Evolutionary conservation across 345 rosid species (phyloP).

Genomic region (Salix purpurea): DNA sequence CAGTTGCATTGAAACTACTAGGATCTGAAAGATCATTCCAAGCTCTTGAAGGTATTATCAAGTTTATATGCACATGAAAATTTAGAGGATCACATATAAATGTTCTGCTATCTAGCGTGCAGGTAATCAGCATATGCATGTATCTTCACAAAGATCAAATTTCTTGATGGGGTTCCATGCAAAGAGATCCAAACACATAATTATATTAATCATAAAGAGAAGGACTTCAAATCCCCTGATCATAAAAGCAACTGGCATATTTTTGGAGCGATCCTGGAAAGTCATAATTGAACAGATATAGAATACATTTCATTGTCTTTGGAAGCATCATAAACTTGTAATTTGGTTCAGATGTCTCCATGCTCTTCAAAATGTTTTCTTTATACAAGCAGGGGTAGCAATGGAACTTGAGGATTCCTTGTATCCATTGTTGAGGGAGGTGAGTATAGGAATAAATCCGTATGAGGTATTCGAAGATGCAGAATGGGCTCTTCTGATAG

Average conservation of each 20-base stretch:
- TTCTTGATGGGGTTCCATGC: background rate
- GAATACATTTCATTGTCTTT: no score
- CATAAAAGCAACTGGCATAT: background rate
- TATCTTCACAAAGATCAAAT: background rate
- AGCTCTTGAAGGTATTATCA: slow-evolving; percentile 82
- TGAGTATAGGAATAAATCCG: slow-evolving; percentile 72
- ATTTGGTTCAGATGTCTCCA: background rate
- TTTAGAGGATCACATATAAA: background rate
- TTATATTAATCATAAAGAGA: background rate
- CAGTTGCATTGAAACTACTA: slow-evolving; percentile 76
- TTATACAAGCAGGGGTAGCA: slow-evolving; percentile 64
- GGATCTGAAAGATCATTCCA: slow-evolving; percentile 90
- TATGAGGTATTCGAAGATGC: slow-evolving; percentile 88
- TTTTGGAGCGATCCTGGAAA: background rate
- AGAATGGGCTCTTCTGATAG: slow-evolving; percentile 94
- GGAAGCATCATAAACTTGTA: background rate
- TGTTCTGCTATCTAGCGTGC: background rate
- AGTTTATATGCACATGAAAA: background rate
- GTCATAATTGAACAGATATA: background rate
- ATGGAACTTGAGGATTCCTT: slow-evolving; percentile 99
- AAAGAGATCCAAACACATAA: background rate
- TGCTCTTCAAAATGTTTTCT: slow-evolving; percentile 7
- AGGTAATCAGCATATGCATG: background rate
- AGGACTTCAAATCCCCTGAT: background rate
- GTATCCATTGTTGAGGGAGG: slow-evolving; percentile 92